Evolutionary conservation across 805 yeast genomes (phyloP).

Genomic region (Teunomyces lycoperdinae): DNA sequence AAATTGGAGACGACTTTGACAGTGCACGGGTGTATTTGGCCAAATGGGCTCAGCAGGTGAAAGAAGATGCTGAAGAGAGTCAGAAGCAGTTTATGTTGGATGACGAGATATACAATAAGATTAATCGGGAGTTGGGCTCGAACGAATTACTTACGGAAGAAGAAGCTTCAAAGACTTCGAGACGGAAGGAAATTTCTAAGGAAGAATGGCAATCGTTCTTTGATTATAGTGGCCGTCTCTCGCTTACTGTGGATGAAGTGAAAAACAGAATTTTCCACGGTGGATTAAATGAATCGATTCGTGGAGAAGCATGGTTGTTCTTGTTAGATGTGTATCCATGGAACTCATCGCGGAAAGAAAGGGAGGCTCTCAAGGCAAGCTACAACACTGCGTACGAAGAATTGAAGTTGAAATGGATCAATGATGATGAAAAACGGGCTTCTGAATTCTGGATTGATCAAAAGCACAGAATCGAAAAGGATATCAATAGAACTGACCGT

Average conservation of each 20-base stretch:
- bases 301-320: slow-evolving; percentile 84
- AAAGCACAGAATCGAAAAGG: slow-evolving; percentile 85
- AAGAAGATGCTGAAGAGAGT: slow-evolving; percentile 77
- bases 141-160: slow-evolving; percentile 54
- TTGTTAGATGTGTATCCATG: slow-evolving; percentile 82
- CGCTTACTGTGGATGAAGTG: slow-evolving; percentile 73
- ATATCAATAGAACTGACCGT: slow-evolving; percentile 88
- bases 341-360: slow-evolving; percentile 73
- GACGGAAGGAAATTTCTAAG: slow-evolving; percentile 62
- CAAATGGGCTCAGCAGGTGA: slow-evolving; percentile 94
- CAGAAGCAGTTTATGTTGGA: slow-evolving; percentile 50
- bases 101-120: slow-evolving; percentile 56
- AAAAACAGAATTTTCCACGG: slow-evolving; percentile 88
- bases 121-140: slow-evolving; percentile 62
- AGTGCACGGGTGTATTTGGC: slow-evolving; percentile 90
- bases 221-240: slow-evolving; percentile 72
- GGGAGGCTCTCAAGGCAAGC: slow-evolving; percentile 55
- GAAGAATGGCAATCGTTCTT: slow-evolving; percentile 86
- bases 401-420: slow-evolving; percentile 69
- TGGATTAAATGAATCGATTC: slow-evolving; percentile 58
- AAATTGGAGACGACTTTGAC: slow-evolving; percentile 86
- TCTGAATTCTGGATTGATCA: slow-evolving; percentile 85
- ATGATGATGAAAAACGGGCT: slow-evolving; percentile 47
- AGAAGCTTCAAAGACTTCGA: slow-evolving; percentile 58
- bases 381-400: slow-evolving; percentile 59